A percentile compares a stretch with the other conserved stretches of the same genome.
phyloP scores from a whole-genome alignment of 257 asterid species.

The Primulina eburnea region DNA sequence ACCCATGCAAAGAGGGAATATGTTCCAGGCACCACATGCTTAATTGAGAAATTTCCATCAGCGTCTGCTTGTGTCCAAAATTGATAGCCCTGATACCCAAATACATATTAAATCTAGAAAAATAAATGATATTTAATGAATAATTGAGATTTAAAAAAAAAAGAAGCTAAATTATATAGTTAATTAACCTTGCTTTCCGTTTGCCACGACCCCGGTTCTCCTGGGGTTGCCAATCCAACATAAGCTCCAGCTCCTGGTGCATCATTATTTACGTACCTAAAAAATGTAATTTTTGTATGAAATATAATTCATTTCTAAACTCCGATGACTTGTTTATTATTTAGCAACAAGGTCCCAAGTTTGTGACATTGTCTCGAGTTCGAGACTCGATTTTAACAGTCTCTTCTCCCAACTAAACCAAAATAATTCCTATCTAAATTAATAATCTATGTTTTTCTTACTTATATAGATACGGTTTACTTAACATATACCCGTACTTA shows the following conservation, averaged over 20 bases:
- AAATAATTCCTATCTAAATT: neutral
- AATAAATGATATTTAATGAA: neutral
- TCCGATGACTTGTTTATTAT: too few species aligned
- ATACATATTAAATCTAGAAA: neutral
- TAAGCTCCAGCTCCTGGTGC: constrained; percentile 21
- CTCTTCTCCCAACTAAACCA: too few species aligned
- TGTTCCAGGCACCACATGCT: constrained; percentile 27
- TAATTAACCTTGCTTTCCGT: constrained; percentile 30
- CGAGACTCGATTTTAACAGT: too few species aligned
- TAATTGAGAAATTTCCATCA: constrained; percentile 32
- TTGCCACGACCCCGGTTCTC: constrained; percentile 43
- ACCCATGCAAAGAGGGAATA: constrained; percentile 44
- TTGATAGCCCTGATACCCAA: constrained; percentile 39
- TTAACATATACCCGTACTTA: too few species aligned
- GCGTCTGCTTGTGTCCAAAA: constrained; percentile 40
- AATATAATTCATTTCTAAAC: neutral
- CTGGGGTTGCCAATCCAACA: constrained; percentile 38
- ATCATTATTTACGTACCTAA: constrained; percentile 22
- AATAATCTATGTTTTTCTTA: neutral
- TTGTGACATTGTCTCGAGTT: too few species aligned
- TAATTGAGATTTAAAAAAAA: too few species aligned
- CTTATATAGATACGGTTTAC: too few species aligned
- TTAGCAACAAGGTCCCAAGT: too few species aligned
- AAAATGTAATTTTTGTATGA: neutral
- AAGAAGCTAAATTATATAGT: neutral